These are phyloP conservation scores for Sclerotinia borealis DNA, from an alignment of 2,329 filamentous ascomycete species.

Conservation along the genomic window DNA sequence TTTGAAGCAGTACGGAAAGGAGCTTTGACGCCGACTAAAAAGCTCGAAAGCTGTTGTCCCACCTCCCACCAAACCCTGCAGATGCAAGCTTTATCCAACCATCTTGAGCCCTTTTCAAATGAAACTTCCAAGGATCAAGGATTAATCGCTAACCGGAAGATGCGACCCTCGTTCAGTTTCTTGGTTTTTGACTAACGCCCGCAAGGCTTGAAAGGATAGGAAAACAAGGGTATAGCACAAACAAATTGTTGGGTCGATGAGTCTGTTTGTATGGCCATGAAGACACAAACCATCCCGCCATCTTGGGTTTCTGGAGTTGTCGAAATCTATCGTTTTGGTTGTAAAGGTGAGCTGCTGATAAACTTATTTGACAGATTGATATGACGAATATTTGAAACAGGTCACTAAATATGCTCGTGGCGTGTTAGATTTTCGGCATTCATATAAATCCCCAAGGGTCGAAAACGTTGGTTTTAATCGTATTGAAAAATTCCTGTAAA, in stretches of 20 bases:
- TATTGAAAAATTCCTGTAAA: not conserved
- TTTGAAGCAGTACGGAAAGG: not conserved
- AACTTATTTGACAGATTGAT: not conserved
- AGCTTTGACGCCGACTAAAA: conserved; percentile 3
- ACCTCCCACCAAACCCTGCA: not conserved
- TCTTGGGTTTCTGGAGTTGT: not conserved
- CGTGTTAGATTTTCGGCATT: not conserved
- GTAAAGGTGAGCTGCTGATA: not conserved
- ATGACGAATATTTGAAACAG: not conserved
- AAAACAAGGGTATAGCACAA: not conserved
- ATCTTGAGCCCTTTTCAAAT: not conserved
- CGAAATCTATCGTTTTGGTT: not conserved
- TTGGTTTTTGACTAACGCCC: not conserved
- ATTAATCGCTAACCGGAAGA: not conserved
- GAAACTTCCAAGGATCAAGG: not conserved
- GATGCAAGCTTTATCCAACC: not conserved
- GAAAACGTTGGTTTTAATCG: not conserved
- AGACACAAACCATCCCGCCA: not conserved
- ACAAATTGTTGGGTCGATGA: not conserved
- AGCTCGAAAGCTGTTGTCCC: not conserved
- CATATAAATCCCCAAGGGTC: not conserved
- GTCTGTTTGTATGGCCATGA: not conserved
- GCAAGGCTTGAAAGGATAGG: not conserved
- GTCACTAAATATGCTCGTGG: not conserved
- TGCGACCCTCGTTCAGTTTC: not conserved